Percentiles rank a stretch among this genome's conserved stretches.
These are phyloP conservation scores for Cucurbita argyrosperma DNA, from an alignment of 306 rosid genomes.

Conservation along the genomic window DNA sequence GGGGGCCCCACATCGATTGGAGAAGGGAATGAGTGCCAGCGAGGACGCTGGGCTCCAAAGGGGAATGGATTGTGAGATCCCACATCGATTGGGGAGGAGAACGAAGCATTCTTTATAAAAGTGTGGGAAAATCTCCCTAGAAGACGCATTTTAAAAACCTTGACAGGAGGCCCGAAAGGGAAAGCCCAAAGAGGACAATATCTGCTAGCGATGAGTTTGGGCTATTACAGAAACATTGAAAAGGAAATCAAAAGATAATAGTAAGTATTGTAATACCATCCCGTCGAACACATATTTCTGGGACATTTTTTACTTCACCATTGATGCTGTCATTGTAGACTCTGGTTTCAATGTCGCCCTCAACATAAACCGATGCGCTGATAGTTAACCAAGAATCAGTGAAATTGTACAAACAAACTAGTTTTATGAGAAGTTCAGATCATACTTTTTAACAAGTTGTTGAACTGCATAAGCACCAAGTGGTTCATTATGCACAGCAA, in stretches of 20 bases:
- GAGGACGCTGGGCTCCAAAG: too few species aligned
- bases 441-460: constrained; percentile 68
- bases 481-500: constrained; percentile 72
- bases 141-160: too few species aligned
- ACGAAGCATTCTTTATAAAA: too few species aligned
- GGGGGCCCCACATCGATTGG: too few species aligned
- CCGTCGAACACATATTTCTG: constrained; percentile 82
- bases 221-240: background rate
- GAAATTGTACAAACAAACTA: constrained; percentile 9
- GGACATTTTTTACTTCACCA: constrained; percentile 80
- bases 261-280: constrained; percentile 45
- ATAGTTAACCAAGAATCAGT: constrained; percentile 29
- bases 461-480: constrained; percentile 87
- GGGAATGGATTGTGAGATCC: too few species aligned
- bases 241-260: background rate
- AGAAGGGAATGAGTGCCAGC: too few species aligned
- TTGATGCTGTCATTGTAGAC: constrained; percentile 79
- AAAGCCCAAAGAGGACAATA: too few species aligned
- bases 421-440: background rate
- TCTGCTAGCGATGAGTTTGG: too few species aligned
- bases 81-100: too few species aligned
- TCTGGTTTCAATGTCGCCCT: constrained; percentile 94
- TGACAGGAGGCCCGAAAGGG: too few species aligned
- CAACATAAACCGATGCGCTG: constrained; percentile 88
- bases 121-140: too few species aligned